Evolutionary conservation across 2,329 filamentous ascomycete genomes (phyloP), one percentile per base, ranked within the genome.

Genomic region (Davidsoniella australis): DNA sequence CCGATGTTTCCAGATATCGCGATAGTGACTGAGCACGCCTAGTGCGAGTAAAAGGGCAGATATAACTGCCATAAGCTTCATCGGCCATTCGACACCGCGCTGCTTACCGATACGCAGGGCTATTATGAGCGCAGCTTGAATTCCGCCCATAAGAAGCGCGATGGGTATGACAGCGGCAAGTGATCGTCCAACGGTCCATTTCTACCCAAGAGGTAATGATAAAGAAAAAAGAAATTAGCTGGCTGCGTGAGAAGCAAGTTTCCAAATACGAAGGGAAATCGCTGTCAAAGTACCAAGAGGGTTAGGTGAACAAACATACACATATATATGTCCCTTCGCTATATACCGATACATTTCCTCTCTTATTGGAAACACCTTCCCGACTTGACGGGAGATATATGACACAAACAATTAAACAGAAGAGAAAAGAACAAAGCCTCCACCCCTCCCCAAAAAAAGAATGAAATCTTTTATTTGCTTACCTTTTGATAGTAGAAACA

Each of bases 1-100:
- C 5, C 75, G 69, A 55, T 82, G 72, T 2, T 68, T 58, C 57
- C 75, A 82, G 18, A 85, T 83, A 54, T 85, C 80, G 66, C 72
- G 75, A 56, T 84, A 85, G 58, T 85, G 79, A 2, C 75, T 65
- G 6, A 82, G 62, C 0, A 85, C 81, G 0, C 81, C 81, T 1
- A 75, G 69, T 1, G 76, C 76, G 1, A 85, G 69, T 2, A 85
- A 65, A 0, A 67, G 59, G 0, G 80, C 78, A 0, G 80, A 78
- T 1, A 83, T 60, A 0, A 76, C 70, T 1, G 80, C 80, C 78
- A 84, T 83, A 0, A 82, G 55, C 0, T 70, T 80, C 43, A 75
- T 58, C 0, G 81, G 78, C 80, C 79, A 85, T 8, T 71, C 60
- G 0, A 72, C 47, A 2, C 67, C 61, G 16, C 59, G 62, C 0